These are phyloP conservation scores for Syzygium syzygioides DNA, from an alignment of 441 rosid species.

Conservation along the genomic window DNA sequence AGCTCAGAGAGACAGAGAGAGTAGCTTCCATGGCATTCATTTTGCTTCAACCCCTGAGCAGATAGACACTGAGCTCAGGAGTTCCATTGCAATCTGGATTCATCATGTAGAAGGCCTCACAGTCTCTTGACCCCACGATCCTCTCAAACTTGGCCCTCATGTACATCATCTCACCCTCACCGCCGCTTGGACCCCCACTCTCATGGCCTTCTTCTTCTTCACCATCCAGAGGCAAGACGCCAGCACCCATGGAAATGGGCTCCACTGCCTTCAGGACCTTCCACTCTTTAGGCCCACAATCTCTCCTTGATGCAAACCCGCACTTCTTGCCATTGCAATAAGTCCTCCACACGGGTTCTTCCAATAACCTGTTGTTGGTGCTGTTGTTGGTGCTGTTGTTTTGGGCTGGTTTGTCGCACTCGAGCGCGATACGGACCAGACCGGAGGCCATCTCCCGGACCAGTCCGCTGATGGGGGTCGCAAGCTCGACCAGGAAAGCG, in stretches of 20 bases:
- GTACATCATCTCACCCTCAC: slow-evolving; percentile 66
- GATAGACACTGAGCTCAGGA: slow-evolving; percentile 92
- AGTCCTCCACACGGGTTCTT: slow-evolving; percentile 89
- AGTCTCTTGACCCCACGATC: slow-evolving; percentile 93
- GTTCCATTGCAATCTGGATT: slow-evolving; percentile 96
- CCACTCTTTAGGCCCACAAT: slow-evolving; percentile 64
- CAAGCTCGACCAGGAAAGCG: slow-evolving; percentile 78
- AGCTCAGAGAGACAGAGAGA: background rate
- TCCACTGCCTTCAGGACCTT: slow-evolving; percentile 76
- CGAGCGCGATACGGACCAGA: slow-evolving; percentile 82
- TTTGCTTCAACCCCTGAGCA: slow-evolving; percentile 61
- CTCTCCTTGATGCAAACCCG: slow-evolving; percentile 77
- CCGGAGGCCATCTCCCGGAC: slow-evolving; percentile 96
- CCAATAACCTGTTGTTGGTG: slow-evolving; percentile 45
- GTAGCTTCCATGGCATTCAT: background rate
- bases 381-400: background rate
- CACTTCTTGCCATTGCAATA: slow-evolving; percentile 86
- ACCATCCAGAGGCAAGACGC: slow-evolving; percentile 63
- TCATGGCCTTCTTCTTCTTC: slow-evolving; percentile 19
- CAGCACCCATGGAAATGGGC: slow-evolving; percentile 96
- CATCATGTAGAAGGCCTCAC: slow-evolving; percentile 99
- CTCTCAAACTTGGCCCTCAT: slow-evolving; percentile 97
- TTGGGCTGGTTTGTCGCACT: slow-evolving; percentile 63
- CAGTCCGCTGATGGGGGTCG: slow-evolving; percentile 76
- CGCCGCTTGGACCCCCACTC: slow-evolving; percentile 1